Conservation (phyloP, 2,329 filamentous ascomycete species). For the Elsinoe ampelina region DNA sequence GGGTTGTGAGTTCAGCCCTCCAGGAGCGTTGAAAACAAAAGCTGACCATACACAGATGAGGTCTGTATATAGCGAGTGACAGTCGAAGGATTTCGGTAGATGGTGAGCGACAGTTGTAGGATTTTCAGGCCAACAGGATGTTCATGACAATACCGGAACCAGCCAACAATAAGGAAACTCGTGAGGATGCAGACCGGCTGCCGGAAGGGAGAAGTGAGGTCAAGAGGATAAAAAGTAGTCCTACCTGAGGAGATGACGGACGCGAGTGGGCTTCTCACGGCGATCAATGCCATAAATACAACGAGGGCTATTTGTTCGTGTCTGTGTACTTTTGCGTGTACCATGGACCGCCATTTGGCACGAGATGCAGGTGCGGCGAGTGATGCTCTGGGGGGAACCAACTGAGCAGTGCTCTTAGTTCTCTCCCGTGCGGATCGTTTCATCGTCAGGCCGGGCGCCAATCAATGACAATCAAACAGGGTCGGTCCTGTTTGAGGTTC, state of each 20-base stretch:
- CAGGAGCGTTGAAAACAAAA: slow-evolving; percentile 1
- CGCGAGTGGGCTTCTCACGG: slow-evolving; percentile 1
- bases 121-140: slow-evolving; percentile 1
- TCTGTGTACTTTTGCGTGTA: background rate
- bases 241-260: slow-evolving; percentile 12
- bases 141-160: slow-evolving; percentile 8
- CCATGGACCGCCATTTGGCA: slow-evolving; percentile 9
- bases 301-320: slow-evolving; percentile 1
- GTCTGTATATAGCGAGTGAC: slow-evolving; percentile 4
- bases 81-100: background rate
- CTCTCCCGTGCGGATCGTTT: background rate
- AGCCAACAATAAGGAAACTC: slow-evolving; percentile 7
- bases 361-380: slow-evolving; percentile 7
- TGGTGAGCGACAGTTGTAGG: background rate
- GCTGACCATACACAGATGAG: background rate
- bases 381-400: background rate
- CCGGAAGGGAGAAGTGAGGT: background rate
- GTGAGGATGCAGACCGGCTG: slow-evolving; percentile 8
- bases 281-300: slow-evolving; percentile 13
- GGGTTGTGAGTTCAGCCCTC: background rate
- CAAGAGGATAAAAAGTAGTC: slow-evolving; percentile 2
- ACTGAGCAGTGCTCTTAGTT: slow-evolving; percentile 6
- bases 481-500: slow-evolving; percentile 6
- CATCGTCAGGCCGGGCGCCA: slow-evolving; percentile 7
- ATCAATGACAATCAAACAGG: slow-evolving; percentile 11